Evolutionary conservation across 345 rosid species (phyloP).

Genomic region (Boechera retrofracta): DNA sequence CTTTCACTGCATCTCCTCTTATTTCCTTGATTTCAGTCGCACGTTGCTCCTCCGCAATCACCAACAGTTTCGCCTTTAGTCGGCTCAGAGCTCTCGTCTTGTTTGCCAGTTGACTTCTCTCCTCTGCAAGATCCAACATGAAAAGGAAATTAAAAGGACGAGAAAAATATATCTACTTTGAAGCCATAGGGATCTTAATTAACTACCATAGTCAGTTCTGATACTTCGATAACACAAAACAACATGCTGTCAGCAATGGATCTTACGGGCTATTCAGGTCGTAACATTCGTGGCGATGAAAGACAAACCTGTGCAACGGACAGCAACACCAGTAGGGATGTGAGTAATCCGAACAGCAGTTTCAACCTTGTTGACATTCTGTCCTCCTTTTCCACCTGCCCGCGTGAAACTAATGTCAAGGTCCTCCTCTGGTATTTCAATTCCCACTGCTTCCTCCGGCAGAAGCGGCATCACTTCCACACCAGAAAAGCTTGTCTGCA

Average conservation of each 20-base stretch:
- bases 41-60: conserved; percentile 91
- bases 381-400: conserved; percentile 98
- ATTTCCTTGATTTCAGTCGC: conserved; percentile 91
- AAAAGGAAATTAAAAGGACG: not conserved
- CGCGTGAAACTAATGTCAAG: conserved; percentile 83
- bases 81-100: conserved; percentile 83
- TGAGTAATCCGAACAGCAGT: conserved; percentile 91
- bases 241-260: not conserved
- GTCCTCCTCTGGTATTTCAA: conserved; percentile 90
- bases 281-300: conserved; percentile 4
- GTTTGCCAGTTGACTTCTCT: conserved; percentile 88
- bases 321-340: conserved; percentile 83
- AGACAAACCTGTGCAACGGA: conserved; percentile 83
- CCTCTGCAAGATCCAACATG: conserved; percentile 57
- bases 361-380: conserved; percentile 96
- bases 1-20: conserved; percentile 93
- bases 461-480: conserved; percentile 14
- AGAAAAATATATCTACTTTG: not conserved
- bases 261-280: not conserved
- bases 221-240: not conserved
- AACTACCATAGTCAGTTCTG: not conserved
- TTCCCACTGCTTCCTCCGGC: conserved; percentile 32
- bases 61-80: conserved; percentile 83
- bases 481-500: conserved; percentile 55
- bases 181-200: not conserved